Evolutionary conservation across 1,139 yeast genomes (phyloP).

Genomic region (Petasospora rhodanensis): DNA sequence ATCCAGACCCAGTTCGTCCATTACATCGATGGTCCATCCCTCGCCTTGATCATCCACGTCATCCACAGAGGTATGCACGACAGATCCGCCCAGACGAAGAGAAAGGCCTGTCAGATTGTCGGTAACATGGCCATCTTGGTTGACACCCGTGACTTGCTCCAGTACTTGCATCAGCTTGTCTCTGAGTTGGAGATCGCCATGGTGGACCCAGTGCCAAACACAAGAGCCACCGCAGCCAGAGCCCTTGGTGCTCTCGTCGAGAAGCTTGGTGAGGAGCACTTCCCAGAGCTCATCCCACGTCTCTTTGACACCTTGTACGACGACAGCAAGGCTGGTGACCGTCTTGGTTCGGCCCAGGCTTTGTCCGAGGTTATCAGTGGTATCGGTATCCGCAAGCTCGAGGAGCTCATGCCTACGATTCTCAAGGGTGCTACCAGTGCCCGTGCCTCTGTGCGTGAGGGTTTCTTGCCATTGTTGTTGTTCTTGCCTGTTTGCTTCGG

Average conservation of each 20-base stretch:
- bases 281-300: conserved; percentile 88
- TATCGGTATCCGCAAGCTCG: conserved; percentile 80
- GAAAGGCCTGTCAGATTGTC: conserved; percentile 95
- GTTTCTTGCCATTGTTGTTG: conserved; percentile 84
- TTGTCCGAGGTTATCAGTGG: conserved; percentile 92
- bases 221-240: conserved; percentile 96
- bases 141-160: conserved; percentile 78
- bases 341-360: conserved; percentile 97
- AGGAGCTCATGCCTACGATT: conserved; percentile 79
- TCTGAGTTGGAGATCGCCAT: conserved; percentile 85
- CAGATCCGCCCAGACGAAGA: conserved; percentile 85
- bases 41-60: conserved; percentile 92
- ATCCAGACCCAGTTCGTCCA: conserved; percentile 92
- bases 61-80: conserved; percentile 94
- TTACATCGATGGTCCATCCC: conserved; percentile 95
- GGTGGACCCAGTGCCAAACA: conserved; percentile 98
- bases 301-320: conserved; percentile 74
- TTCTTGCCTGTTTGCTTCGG: conserved; percentile 96
- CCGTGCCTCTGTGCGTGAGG: conserved; percentile 76
- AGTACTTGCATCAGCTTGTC: conserved; percentile 74
- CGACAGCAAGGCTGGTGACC: conserved; percentile 80
- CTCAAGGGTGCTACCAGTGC: conserved; percentile 66
- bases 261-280: conserved; percentile 90
- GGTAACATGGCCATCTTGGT: conserved; percentile 98
- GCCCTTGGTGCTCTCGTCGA: conserved; percentile 96